Conservation (phyloP, 2,329 filamentous ascomycete genomes). For the Lachnellula hyalina region DNA sequence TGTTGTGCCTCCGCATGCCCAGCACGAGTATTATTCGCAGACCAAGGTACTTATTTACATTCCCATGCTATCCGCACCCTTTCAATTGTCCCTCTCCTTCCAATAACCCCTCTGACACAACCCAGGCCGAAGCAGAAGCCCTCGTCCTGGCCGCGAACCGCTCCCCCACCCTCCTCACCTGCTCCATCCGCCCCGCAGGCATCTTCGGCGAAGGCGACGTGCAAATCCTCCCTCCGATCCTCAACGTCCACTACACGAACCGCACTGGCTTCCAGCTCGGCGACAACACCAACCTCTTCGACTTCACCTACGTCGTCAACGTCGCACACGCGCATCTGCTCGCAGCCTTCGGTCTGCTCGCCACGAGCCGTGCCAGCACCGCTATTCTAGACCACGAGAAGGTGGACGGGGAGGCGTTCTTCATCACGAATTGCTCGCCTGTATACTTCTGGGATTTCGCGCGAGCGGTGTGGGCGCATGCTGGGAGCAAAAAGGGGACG, state of each 20-base stretch:
- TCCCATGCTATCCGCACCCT: not conserved
- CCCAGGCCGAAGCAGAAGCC: constrained; percentile 69
- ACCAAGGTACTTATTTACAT: constrained; percentile 53
- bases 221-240: constrained; percentile 66
- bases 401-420: constrained; percentile 80
- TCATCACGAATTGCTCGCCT: constrained; percentile 85
- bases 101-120: not conserved
- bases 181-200: constrained; percentile 75
- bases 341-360: constrained; percentile 53
- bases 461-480: constrained; percentile 66
- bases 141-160: constrained; percentile 74
- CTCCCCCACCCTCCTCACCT: constrained; percentile 60
- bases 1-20: constrained; percentile 62
- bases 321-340: constrained; percentile 77
- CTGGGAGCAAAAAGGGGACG: constrained; percentile 47
- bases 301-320: constrained; percentile 66
- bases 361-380: constrained; percentile 33
- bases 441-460: constrained; percentile 90
- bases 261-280: constrained; percentile 79
- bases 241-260: constrained; percentile 62
- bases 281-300: constrained; percentile 62
- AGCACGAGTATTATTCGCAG: constrained; percentile 81
- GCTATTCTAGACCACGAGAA: constrained; percentile 65
- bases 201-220: constrained; percentile 90
- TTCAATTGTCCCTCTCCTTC: not conserved